Base-by-base conservation (phyloP, 345 rosid genomes). In the Eucalyptus pauciflora region DNA sequence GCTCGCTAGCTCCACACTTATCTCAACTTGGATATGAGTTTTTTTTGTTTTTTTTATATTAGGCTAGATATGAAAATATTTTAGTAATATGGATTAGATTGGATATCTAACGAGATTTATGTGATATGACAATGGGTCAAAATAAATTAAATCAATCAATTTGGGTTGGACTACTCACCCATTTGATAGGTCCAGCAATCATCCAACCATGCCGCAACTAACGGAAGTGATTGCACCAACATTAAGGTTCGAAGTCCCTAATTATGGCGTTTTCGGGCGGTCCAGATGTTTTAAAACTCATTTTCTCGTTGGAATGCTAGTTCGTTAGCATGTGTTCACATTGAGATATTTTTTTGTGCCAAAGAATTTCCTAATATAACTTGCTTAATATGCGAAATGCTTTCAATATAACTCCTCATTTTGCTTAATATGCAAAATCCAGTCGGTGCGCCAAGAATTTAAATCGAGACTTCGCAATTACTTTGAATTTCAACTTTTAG, bases 1-100 rank as follows among this genome's bases (percentile, higher is more conserved):
- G 0, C 29, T 56, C 12, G 0, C 2, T 56, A 22, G 12, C 11
- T 56, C 6, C 11, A 0, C 3, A 10, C 6, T 56, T 10, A 56
- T 25, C 29, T 56, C 13, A 4, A 0, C 1, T 56, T 56, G 2
- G 13, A 56, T 56, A 56, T 9, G 13, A 22, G 24, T 52, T 18
- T 52, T 52, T 50, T 33, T 33, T 33, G 2, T 33, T 33, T 51
- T 16, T 50, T 3, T 16, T 51, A 51, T 8, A 52, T 7, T 52
- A 4, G 1, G 62, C 0, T 4, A 56, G 29, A 24, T 24, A 56
- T 22, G 5, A 22, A 20, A 56, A 10, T 56, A 10, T 56, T 16
- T 56, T 56, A 4, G 6, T 8, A 56, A 8, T 10, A 56, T 8
- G 29, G 62, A 56, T 56, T 0, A 0, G 10, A 52, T 52, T 52